phyloP scores from a whole-genome alignment of 176 grass and related monocot species.

The Bromus sterilis region DNA sequence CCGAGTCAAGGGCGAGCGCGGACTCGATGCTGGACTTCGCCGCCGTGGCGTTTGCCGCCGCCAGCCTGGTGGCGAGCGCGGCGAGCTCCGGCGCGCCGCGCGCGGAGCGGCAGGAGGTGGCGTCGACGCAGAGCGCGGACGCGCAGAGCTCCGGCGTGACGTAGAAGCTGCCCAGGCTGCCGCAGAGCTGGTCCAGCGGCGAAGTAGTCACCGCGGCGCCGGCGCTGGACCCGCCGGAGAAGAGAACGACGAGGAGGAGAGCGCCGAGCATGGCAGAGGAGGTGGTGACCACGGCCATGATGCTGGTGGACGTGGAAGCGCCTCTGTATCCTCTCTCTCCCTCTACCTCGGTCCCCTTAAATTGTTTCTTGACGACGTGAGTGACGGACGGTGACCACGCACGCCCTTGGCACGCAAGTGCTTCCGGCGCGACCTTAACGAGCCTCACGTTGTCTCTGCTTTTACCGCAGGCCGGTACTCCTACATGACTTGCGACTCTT shows the following conservation, averaged over 20 bases:
- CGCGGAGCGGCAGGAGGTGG: conserved; percentile 15
- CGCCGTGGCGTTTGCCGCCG: conserved; percentile 21
- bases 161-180: conserved; percentile 36
- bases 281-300: not conserved
- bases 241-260: not conserved
- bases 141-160: conserved; percentile 22
- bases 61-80: conserved; percentile 23
- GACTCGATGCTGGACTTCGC: conserved; percentile 19
- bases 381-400: too few species aligned
- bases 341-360: not conserved
- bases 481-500: too few species aligned
- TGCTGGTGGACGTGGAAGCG: not conserved
- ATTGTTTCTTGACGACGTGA: not conserved
- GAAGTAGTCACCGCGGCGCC: not conserved
- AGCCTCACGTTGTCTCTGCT: not conserved
- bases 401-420: too few species aligned
- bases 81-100: conserved; percentile 16
- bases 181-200: conserved; percentile 27
- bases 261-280: not conserved
- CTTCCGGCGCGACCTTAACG: not conserved
- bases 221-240: not conserved
- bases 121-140: conserved; percentile 25
- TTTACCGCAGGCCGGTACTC: too few species aligned
- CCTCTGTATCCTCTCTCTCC: not conserved
- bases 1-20: not conserved